Percentiles rank a stretch among this genome's conserved stretches.
Evolutionary conservation across 1,284 basidiomycete genomes (phyloP).

Genomic region (Tranzscheliella williamsii): DNA sequence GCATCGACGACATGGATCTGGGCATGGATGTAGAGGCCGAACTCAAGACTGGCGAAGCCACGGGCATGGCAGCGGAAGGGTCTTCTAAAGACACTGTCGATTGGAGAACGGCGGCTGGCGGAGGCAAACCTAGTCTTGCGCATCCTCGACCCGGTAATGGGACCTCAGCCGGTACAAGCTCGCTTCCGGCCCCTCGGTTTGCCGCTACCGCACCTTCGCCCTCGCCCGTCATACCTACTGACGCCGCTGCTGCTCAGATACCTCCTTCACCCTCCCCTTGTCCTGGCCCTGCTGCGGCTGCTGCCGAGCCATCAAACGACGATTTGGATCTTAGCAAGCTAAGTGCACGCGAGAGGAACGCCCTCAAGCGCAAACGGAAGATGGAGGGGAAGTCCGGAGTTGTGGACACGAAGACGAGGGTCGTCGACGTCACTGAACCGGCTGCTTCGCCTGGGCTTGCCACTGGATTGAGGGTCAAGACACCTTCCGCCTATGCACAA

Average conservation of each 20-base stretch:
- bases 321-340: slow-evolving; percentile 55
- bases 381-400: slow-evolving; percentile 68
- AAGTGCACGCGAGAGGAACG: slow-evolving; percentile 79
- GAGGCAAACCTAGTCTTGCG: slow-evolving; percentile 18
- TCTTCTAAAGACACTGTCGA: slow-evolving; percentile 26
- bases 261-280: slow-evolving; percentile 15
- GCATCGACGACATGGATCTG: slow-evolving; percentile 73
- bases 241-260: slow-evolving; percentile 1
- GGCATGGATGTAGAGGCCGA: slow-evolving; percentile 63
- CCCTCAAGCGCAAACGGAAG: slow-evolving; percentile 87
- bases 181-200: slow-evolving; percentile 26
- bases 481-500: slow-evolving; percentile 14
- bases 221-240: slow-evolving; percentile 11
- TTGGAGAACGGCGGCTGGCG: slow-evolving; percentile 36
- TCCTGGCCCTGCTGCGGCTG: slow-evolving; percentile 4
- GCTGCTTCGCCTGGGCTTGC: slow-evolving; percentile 10
- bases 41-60: slow-evolving; percentile 33
- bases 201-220: slow-evolving; percentile 9
- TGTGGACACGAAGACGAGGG: slow-evolving; percentile 23
- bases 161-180: slow-evolving; percentile 2
- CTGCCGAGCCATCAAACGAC: slow-evolving; percentile 20
- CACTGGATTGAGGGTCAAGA: slow-evolving; percentile 26
- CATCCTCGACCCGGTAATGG: slow-evolving; percentile 17
- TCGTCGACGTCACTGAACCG: slow-evolving; percentile 64
- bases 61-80: slow-evolving; percentile 1